Evolutionary conservation across 2,329 filamentous ascomycete genomes (phyloP).

Genomic region (Orbilia ellipsospora): DNA sequence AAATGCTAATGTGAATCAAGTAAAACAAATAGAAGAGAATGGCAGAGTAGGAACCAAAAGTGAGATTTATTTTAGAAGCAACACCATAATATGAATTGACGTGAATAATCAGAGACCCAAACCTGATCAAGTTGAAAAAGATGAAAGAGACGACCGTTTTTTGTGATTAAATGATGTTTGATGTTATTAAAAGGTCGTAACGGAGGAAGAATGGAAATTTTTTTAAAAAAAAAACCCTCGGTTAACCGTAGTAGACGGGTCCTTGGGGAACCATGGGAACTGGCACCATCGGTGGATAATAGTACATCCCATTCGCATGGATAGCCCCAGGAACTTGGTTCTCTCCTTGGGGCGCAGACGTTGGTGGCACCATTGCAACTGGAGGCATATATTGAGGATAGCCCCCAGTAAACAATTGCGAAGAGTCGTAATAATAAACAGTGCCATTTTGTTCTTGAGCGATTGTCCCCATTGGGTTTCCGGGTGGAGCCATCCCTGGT

Average conservation of each 20-base stretch:
- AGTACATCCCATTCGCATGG: constrained; percentile 69
- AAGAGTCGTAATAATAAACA: constrained; percentile 91
- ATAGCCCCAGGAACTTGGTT: constrained; percentile 56
- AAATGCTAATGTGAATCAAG: constrained; percentile 40
- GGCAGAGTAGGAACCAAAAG: constrained; percentile 10
- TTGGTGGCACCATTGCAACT: constrained; percentile 72
- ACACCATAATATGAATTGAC: constrained; percentile 47
- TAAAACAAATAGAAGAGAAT: constrained; percentile 24
- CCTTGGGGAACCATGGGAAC: constrained; percentile 72
- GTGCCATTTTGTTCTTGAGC: constrained; percentile 95
- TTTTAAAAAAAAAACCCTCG: not conserved
- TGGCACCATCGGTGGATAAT: constrained; percentile 69
- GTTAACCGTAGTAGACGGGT: constrained; percentile 65
- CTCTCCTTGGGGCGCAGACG: constrained; percentile 68
- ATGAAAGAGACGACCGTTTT: constrained; percentile 16
- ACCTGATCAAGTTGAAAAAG: constrained; percentile 16
- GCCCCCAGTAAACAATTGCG: constrained; percentile 77
- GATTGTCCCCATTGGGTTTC: constrained; percentile 62
- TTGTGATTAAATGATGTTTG: constrained; percentile 15
- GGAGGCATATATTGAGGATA: constrained; percentile 62
- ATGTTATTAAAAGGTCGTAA: constrained; percentile 40
- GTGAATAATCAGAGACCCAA: constrained; percentile 30
- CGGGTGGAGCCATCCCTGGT: constrained; percentile 58
- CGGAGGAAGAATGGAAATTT: constrained; percentile 9
- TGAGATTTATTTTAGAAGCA: constrained; percentile 42